Evolutionary conservation across 1,284 basidiomycete species (phyloP).

Genomic region (Malassezia yamatoensis): DNA sequence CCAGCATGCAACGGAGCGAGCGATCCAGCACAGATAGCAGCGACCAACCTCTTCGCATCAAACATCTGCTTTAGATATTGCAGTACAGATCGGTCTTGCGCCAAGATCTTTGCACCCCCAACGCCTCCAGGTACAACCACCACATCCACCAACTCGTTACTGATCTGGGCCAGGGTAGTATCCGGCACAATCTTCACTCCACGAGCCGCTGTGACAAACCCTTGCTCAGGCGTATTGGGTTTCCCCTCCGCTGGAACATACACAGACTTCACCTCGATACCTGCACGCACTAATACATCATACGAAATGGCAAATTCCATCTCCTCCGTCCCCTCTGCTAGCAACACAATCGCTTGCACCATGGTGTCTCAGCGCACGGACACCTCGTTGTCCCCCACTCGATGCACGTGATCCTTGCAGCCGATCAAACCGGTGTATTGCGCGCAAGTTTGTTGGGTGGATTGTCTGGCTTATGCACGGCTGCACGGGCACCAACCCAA

Average conservation of each 20-base stretch:
- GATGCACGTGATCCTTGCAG: neutral
- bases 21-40: conserved; percentile 48
- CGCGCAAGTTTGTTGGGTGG: conserved; percentile 6
- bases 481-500: neutral
- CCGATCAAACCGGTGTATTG: neutral
- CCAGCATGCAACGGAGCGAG: conserved; percentile 60
- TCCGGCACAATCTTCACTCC: conserved; percentile 42
- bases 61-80: conserved; percentile 59
- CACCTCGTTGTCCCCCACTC: neutral
- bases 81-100: conserved; percentile 57
- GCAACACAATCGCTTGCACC: conserved; percentile 4
- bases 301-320: conserved; percentile 51
- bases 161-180: conserved; percentile 23
- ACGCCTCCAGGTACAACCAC: conserved; percentile 70
- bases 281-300: conserved; percentile 40
- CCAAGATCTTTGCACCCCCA: conserved; percentile 66
- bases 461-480: neutral
- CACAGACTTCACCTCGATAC: conserved; percentile 25
- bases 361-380: conserved; percentile 10
- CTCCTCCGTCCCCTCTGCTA: conserved; percentile 73
- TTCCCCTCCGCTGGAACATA: conserved; percentile 16
- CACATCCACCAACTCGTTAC: conserved; percentile 52
- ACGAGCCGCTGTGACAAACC: conserved; percentile 27
- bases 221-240: conserved; percentile 19
- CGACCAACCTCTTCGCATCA: conserved; percentile 42